These are phyloP conservation scores for Lagenaria siceraria DNA, from an alignment of 306 rosid species.

Conservation along the genomic window DNA sequence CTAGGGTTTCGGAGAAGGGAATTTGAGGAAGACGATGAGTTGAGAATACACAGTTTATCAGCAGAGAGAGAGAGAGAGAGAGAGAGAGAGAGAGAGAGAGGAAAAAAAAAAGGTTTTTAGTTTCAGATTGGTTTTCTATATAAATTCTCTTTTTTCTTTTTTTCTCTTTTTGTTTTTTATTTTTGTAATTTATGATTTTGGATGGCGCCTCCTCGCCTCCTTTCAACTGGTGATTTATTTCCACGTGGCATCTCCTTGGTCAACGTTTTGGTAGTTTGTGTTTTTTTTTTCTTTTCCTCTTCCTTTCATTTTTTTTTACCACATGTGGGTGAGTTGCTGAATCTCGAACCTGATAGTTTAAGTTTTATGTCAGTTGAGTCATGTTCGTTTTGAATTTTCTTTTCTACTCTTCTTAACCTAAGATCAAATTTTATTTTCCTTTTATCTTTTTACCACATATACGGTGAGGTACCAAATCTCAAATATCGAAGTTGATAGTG, in stretches of 20 bases:
- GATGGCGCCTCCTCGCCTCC: neutral
- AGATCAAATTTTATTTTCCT: no score
- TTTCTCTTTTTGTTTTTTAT: neutral
- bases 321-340: no score
- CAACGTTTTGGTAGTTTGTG: neutral
- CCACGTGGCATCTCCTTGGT: neutral
- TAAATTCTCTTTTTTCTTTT: neutral
- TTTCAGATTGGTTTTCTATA: neutral
- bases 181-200: neutral
- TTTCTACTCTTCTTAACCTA: no score
- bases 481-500: no score
- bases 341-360: no score
- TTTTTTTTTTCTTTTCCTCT: no score
- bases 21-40: neutral
- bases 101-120: neutral
- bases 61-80: neutral
- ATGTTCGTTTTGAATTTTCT: no score
- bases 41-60: neutral
- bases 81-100: neutral
- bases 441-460: no score
- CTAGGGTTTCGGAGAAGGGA: conserved; percentile 13
- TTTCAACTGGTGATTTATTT: neutral
- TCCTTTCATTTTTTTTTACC: no score
- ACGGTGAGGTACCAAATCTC: no score
- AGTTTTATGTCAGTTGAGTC: no score